Percentiles rank a stretch among this genome's conserved stretches.
These are phyloP conservation scores for Dendrothele bispora DNA, from an alignment of 768 basidiomycete species.

Conservation along the genomic window DNA sequence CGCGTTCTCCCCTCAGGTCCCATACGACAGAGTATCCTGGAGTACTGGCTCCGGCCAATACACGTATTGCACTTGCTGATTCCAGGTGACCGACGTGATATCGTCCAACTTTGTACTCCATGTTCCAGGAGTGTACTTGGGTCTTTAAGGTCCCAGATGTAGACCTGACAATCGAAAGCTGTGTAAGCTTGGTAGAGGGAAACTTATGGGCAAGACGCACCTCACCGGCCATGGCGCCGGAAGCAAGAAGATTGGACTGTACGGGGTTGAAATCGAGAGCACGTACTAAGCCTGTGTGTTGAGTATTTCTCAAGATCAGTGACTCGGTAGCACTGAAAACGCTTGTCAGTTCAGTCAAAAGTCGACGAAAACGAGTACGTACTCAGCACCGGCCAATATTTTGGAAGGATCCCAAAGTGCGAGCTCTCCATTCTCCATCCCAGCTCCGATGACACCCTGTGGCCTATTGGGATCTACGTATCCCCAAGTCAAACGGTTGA, in stretches of 20 bases:
- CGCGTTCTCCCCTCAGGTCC: conserved; percentile 92
- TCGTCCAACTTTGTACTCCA: conserved; percentile 88
- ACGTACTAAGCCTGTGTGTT: conserved; percentile 90
- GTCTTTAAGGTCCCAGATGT: conserved; percentile 94
- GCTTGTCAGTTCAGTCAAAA: conserved; percentile 8
- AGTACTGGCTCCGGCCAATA: conserved; percentile 91
- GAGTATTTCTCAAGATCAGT: conserved; percentile 80
- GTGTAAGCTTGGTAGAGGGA: conserved; percentile 12
- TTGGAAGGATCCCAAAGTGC: conserved; percentile 94
- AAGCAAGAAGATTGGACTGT: conserved; percentile 85
- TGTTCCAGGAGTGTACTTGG: conserved; percentile 74
- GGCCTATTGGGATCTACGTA: conserved; percentile 58
- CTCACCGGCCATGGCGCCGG: conserved; percentile 88
- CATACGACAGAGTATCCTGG: conserved; percentile 96
- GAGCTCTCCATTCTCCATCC: conserved; percentile 95
- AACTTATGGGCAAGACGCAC: conserved; percentile 37
- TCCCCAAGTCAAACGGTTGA: conserved; percentile 95
- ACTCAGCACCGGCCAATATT: conserved; percentile 77
- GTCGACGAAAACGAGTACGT: conserved; percentile 29
- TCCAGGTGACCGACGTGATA: conserved; percentile 94
- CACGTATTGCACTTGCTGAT: conserved; percentile 89
- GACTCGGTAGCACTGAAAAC: conserved; percentile 58
- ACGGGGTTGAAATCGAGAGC: conserved; percentile 93
- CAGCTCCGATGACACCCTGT: conserved; percentile 87
- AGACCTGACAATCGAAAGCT: conserved; percentile 56